Base-by-base conservation (phyloP, 2,329 filamentous ascomycete species). In the Fusarium lyarnte region DNA sequence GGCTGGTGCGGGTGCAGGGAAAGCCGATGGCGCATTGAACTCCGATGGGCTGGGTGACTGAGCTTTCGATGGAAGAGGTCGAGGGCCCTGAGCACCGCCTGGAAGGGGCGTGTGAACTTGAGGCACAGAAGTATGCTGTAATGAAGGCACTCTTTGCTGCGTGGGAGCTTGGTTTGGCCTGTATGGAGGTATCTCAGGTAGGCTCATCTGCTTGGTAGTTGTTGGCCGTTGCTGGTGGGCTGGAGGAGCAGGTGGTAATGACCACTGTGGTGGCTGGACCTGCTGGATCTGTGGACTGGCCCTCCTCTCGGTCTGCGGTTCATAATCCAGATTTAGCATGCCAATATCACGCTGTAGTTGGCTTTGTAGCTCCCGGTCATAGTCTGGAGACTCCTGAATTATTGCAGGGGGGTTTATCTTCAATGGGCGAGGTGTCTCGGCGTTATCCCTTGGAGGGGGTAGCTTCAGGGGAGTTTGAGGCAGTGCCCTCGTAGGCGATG, bases 291-390 rank as follows among this genome's bases (percentile, higher is more conserved):
- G 70, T 9, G 74, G 66, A 12, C 61, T 66, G 16, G 64, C 47
- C 27, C 59, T 66, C 27, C 45, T 63, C n/a, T 74, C 67, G 4
- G 59, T 66, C 25, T 69, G 65, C 21, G 58, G 49, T 11, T 74
- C 69, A 31, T 81, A 66, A 45, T 77, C 77, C 47, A 92, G 80
- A 60, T 87, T 89, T 72, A 92, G 81, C 72, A 85, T 84, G 35
- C 84, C 84, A 83, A 92, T 88, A 69, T 92, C 90, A 63, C 86
- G 86, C 72, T 89, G 88, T n/a, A 92, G 80, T 78, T 92, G 89
- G 42, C 89, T 87, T 67, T 90, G 89, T 45, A 91, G 79, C 45
- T 87, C 86, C 49, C 85, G 84, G 73, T 92, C 90, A 73, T 91
- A 90, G 64, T 91, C 89, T 13, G 86, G 84, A 8, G 89, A 89